Percentiles rank a stretch among this genome's conserved stretches.
phyloP scores from a whole-genome alignment of 1,139 yeast species.

The Debaryomyces psychrophilus region DNA sequence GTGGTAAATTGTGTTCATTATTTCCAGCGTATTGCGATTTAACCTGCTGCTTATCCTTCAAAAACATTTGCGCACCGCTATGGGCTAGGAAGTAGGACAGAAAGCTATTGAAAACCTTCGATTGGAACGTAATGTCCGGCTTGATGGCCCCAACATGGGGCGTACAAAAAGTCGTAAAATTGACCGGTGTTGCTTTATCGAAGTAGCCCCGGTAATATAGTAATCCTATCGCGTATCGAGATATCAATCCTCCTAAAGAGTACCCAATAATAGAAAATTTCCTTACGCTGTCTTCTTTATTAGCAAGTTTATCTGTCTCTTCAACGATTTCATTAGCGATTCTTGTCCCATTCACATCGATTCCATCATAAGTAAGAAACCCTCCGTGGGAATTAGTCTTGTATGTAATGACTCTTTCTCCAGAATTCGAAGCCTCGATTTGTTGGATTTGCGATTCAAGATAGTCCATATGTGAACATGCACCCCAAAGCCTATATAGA shows the following conservation, averaged over 20 bases:
- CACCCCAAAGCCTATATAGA: slow-evolving; percentile 69
- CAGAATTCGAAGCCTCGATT: slow-evolving; percentile 15
- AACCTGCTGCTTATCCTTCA: slow-evolving; percentile 46
- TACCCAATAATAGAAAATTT: slow-evolving; percentile 77
- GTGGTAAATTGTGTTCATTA: slow-evolving; percentile 37
- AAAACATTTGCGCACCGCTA: slow-evolving; percentile 73
- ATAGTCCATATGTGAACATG: slow-evolving; percentile 65
- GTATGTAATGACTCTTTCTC: slow-evolving; percentile 50
- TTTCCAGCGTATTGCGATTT: slow-evolving; percentile 19
- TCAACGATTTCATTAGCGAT: slow-evolving; percentile 67
- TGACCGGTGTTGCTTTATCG: slow-evolving; percentile 50
- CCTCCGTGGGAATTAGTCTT: slow-evolving; percentile 65
- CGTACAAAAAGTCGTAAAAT: slow-evolving; percentile 73
- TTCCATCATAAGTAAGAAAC: slow-evolving; percentile 80
- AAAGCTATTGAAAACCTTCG: slow-evolving; percentile 56
- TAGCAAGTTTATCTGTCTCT: slow-evolving; percentile 41
- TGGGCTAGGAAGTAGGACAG: slow-evolving; percentile 68
- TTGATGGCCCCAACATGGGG: slow-evolving; percentile 83
- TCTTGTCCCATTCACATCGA: slow-evolving; percentile 80
- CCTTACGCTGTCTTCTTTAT: slow-evolving; percentile 34
- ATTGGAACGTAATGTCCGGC: slow-evolving; percentile 53
- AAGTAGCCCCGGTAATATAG: slow-evolving; percentile 59
- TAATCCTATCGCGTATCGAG: slow-evolving; percentile 77
- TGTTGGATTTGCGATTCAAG: slow-evolving; percentile 44
- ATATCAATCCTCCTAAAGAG: slow-evolving; percentile 80